Evolutionary conservation across 768 basidiomycete genomes (phyloP).

Genomic region (Hemileccinum impolitum): DNA sequence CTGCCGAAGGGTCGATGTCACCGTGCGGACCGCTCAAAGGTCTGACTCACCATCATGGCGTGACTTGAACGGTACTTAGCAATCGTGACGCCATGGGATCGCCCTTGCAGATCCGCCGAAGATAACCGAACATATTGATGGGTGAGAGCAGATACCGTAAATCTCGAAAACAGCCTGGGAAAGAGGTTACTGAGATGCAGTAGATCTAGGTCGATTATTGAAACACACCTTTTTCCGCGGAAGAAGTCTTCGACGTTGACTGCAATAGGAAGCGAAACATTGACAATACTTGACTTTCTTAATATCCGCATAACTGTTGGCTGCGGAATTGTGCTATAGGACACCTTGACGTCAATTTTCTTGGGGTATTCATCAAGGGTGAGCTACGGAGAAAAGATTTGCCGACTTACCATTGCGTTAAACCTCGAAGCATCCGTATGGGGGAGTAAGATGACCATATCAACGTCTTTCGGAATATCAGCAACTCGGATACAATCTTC

Average conservation of each 20-base stretch:
- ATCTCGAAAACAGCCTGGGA: conserved; percentile 81
- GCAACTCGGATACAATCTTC: conserved; percentile 44
- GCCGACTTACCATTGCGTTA: conserved; percentile 52
- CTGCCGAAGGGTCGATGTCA: conserved; percentile 38
- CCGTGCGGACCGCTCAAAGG: not conserved
- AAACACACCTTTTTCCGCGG: conserved; percentile 66
- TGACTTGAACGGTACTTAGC: conserved; percentile 45
- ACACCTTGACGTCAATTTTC: conserved; percentile 67
- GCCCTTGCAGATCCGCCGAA: conserved; percentile 51
- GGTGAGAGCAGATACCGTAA: conserved; percentile 81
- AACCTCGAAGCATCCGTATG: conserved; percentile 64
- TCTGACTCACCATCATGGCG: conserved; percentile 44
- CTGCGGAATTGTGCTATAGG: conserved; percentile 61
- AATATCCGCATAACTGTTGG: conserved; percentile 53
- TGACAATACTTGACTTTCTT: conserved; percentile 51
- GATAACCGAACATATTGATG: conserved; percentile 76
- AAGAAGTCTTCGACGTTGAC: conserved; percentile 98
- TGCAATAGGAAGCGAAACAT: conserved; percentile 75
- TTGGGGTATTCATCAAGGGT: conserved; percentile 25
- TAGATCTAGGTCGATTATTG: not conserved
- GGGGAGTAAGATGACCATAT: conserved; percentile 53
- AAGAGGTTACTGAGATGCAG: conserved; percentile 1
- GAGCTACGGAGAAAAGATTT: not conserved
- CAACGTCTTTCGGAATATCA: conserved; percentile 46
- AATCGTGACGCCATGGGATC: conserved; percentile 48